A percentile compares a stretch with the other conserved stretches of the same genome.
Conservation (phyloP, 2,329 filamentous ascomycete genomes). For the Penicillium sp. region DNA sequence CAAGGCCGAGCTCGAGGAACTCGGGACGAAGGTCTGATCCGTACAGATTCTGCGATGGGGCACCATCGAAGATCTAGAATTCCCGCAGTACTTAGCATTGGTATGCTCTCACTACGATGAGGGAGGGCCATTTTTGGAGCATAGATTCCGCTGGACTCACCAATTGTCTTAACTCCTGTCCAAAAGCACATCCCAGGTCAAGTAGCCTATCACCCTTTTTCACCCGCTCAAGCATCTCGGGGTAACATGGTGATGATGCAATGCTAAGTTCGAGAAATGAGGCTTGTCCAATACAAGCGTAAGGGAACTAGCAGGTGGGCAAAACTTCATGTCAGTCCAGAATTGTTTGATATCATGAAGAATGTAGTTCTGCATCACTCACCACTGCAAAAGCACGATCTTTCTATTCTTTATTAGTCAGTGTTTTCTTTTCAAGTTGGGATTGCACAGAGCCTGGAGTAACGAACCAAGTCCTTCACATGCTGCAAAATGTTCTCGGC, state of each 20-base stretch:
- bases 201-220: slow-evolving; percentile 14
- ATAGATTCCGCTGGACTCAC: background rate
- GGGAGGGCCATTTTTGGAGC: background rate
- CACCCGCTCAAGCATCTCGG: slow-evolving; percentile 12
- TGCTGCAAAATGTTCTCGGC: background rate
- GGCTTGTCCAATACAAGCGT: background rate
- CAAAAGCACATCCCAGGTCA: slow-evolving; percentile 19
- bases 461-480: background rate
- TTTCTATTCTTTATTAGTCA: background rate
- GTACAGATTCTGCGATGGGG: slow-evolving; percentile 48
- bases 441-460: background rate
- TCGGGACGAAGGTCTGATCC: slow-evolving; percentile 51
- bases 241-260: slow-evolving; percentile 5
- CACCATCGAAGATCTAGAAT: slow-evolving; percentile 44
- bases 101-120: background rate
- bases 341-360: background rate
- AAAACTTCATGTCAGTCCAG: background rate
- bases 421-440: background rate
- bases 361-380: too few species aligned
- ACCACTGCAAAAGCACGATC: background rate
- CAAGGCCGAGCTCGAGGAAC: slow-evolving; percentile 60
- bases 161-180: slow-evolving; percentile 13
- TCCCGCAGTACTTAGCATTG: background rate
- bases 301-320: background rate
- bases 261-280: background rate